Conservation (phyloP, 2,329 filamentous ascomycete genomes). For the Apiospora aurea region DNA sequence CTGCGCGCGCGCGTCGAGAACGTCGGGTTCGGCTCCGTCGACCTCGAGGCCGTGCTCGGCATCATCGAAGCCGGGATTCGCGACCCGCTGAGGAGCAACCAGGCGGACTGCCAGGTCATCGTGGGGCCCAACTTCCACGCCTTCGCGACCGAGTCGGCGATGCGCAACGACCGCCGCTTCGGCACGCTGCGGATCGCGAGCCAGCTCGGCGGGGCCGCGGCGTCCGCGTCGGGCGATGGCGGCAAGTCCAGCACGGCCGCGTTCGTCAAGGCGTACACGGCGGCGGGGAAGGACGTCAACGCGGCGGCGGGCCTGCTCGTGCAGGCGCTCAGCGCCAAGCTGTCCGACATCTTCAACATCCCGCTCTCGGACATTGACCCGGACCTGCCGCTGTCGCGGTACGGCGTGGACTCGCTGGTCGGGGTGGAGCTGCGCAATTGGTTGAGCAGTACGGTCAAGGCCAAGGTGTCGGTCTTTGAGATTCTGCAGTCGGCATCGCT, state of each 20-base stretch:
- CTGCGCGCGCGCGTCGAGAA: slow-evolving; percentile 9
- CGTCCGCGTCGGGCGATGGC: neutral
- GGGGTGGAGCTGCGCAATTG: slow-evolving; percentile 35
- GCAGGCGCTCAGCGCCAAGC: slow-evolving; percentile 9
- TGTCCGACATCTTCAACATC: slow-evolving; percentile 32
- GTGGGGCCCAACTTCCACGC: neutral
- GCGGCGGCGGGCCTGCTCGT: slow-evolving; percentile 4
- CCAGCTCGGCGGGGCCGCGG: too few species aligned
- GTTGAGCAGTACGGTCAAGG: slow-evolving; percentile 26
- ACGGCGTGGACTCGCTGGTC: slow-evolving; percentile 34
- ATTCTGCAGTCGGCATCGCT: slow-evolving; percentile 21
- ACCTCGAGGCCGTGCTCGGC: slow-evolving; percentile 22
- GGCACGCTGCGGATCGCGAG: neutral
- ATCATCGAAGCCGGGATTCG: slow-evolving; percentile 24
- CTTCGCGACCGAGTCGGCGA: slow-evolving; percentile 21
- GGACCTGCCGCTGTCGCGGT: slow-evolving; percentile 23
- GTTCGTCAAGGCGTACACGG: neutral
- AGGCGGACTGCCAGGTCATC: neutral
- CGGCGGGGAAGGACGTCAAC: neutral
- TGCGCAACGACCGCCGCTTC: slow-evolving; percentile 27
- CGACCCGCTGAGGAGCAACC: neutral
- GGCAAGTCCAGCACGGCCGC: neutral
- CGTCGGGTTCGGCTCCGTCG: neutral
- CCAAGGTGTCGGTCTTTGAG: slow-evolving; percentile 33
- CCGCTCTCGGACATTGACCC: slow-evolving; percentile 29